Evolutionary conservation across 306 rosid species (phyloP), one percentile per base, ranked within the genome.

Genomic region (Corylus heterophylla): DNA sequence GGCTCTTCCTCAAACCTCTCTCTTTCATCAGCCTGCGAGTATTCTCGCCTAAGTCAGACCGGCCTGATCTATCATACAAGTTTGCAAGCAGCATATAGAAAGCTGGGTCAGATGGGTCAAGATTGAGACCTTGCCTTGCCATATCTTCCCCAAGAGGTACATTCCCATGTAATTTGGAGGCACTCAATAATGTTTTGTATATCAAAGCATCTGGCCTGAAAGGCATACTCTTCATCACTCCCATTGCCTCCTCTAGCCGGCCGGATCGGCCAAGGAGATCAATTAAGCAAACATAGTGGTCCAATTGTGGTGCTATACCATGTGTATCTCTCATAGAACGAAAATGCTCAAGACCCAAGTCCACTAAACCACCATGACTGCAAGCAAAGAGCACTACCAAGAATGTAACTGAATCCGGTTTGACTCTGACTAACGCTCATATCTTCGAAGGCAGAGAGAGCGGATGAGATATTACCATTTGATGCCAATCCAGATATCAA

Each of bases 201-300:
- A 84, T 78, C 73, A 87, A 45, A 27, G 85, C 79, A 79, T 88
- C 89, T 78, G 90, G 86, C 77, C 73, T 80, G 74, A 75, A 82
- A 64, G 92, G 89, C 92, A 89, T 84, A 72, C 79, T 84, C 79
- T 75, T 80, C 68, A 92, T 82, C 35, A 87, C 86, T 85, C 77
- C 89, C 84, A 84, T 71, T 25, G 92, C 91, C 74, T 89, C 87
- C 90, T 85, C 92, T 82, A 92, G 83, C 76, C 74, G 92, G 42
- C 90, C 90, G 1, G 89, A 90, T 74, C 88, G 84, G 56, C 92
- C 90, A 0, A 89, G 90, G 75, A 92, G 92, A 82, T 88, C 91
- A 48, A 89, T 87, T 31, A 89, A 73, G 83, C 90, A 85, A 59
- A 78, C 88, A 7, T 84, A 88, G 80, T 89, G 94, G 79, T 89